Base-by-base conservation (phyloP, 768 basidiomycete genomes). In the Boletus insuetus region DNA sequence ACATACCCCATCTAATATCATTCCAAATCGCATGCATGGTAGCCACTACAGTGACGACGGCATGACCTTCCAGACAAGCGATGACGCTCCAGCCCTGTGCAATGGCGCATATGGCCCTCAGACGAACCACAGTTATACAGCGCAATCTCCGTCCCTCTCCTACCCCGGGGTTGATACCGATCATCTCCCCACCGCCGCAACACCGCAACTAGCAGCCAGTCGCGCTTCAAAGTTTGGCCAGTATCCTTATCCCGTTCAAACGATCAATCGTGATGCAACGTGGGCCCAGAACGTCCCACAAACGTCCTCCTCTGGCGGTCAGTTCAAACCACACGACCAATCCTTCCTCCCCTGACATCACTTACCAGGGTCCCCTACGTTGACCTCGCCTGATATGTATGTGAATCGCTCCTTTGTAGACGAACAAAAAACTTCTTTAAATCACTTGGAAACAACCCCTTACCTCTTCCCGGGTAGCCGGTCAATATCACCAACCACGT, bases 401-500 rank as follows among this genome's bases (percentile, higher is more conserved):
- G 66, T 76, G 24, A 63, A 72, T 52, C 77, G 82, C 49, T 77
- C 75, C 57, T 68, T 74, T 51, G 68, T 68, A 24, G 85, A 86
- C 40, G 86, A 86, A 51, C 79, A 82, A 62, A 87, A 87, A 65
- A 62, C 78, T 24, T 63, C 77, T 40, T 58, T 84, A 53, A 78
- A 74, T 58, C 75, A 72, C 58, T 67, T 87, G 56, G 80, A 84
- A 57, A 69, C 78, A 22, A 73, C 80, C 12, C 77, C 82, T 14
- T 86, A 87, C 64, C 74, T 82, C 50, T 86, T 84, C 67, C 75
- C 84, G 14, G 76, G 75, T 55, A 89, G 86, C 67, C 84, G 89
- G 47, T 87, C 89, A 17, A 77, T 88, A 60, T 89, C 89, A 8
- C 87, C 88, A 38, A 78, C 81, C 29, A 77, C 80, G 20, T 85